Evolutionary conservation across 192 early-diverging fungal genomes (phyloP).

Genomic region (Coemansia javaensis): DNA sequence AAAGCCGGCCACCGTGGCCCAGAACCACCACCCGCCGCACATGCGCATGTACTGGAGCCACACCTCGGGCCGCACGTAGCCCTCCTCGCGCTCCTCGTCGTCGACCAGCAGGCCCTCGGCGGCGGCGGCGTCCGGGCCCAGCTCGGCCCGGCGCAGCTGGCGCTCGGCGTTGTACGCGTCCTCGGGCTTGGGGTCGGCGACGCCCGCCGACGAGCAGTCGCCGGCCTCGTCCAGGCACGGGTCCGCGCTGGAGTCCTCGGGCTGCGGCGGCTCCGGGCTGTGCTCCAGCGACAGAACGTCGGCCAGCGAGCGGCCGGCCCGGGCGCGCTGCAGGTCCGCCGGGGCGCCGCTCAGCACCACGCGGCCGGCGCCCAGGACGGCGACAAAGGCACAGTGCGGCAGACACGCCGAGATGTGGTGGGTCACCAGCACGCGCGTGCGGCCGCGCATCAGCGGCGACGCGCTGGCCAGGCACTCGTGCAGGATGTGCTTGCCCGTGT

Average conservation of each 20-base stretch:
- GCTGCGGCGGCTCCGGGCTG: background rate
- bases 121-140: background rate
- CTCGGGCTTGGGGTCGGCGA: conserved; percentile 21
- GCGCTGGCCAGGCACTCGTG: conserved; percentile 65
- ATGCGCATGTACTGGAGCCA: conserved; percentile 75
- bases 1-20: conserved; percentile 26
- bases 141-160: background rate
- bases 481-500: conserved; percentile 83
- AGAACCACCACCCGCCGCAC: conserved; percentile 62
- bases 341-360: conserved; percentile 54
- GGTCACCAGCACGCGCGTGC: conserved; percentile 88
- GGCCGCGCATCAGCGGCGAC: conserved; percentile 61
- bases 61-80: conserved; percentile 67
- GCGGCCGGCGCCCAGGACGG: conserved; percentile 59
- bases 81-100: conserved; percentile 80
- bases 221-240: background rate
- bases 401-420: conserved; percentile 74
- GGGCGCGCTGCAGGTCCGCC: conserved; percentile 25
- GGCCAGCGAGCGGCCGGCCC: conserved; percentile 4
- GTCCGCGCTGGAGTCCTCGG: background rate
- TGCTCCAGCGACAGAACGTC: conserved; percentile 5
- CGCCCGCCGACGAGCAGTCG: background rate
- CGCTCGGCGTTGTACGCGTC: conserved; percentile 28
- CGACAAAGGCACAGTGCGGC: conserved; percentile 53
- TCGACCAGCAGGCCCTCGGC: conserved; percentile 61